Base-by-base conservation (phyloP, 768 basidiomycete genomes). In the Asterophora lycoperdoides region DNA sequence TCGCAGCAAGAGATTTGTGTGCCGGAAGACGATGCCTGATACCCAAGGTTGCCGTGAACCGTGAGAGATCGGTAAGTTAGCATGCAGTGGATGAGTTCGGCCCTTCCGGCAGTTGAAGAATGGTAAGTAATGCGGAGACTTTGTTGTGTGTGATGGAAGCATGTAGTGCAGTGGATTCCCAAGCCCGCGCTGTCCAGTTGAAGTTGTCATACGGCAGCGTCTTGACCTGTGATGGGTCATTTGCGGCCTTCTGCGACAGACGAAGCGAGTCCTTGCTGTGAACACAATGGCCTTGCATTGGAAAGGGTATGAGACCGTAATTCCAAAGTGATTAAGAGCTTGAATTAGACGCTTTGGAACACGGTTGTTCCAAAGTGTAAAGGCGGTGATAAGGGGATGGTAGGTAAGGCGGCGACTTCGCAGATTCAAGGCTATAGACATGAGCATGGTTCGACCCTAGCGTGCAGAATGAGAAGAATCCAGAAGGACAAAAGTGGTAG, bases 141-240 rank as follows among this genome's bases (percentile, higher is more conserved):
- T 62, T 44, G 33, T 62, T 56, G 43, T 62, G 58, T 2, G 44
- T 41, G 4, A 53, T 15, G 3, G 49, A 41, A 3, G 35, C 40
- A 37, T 60, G 54, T 6, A 46, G 23, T n/a, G 56, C 51, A 0
- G 56, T 49, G 0, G 56, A 28, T 40, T 62, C 59, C 38, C 42
- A 53, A 1, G 54, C 48, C 14, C 37, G n/a, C 14, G 50, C 17
- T 10, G 40, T 49, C 60, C 60, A 62, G 41, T 62, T 62, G 38
- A 60, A 59, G 26, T 61, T 61, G 39, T 61, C 58, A 32, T 61
- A 62, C 5, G 55, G 58, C 10, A 62, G 41, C 19, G 60, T 42
- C n/a, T 45, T 56, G 15, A 62, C 46, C 17, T 60, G 56, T 15
- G 5, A 0, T 1, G 54, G 38, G 36, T 62, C 51, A 20, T 56